phyloP scores from a whole-genome alignment of 2,329 filamentous ascomycete species.

The Ophiostoma tasmaniense region DNA sequence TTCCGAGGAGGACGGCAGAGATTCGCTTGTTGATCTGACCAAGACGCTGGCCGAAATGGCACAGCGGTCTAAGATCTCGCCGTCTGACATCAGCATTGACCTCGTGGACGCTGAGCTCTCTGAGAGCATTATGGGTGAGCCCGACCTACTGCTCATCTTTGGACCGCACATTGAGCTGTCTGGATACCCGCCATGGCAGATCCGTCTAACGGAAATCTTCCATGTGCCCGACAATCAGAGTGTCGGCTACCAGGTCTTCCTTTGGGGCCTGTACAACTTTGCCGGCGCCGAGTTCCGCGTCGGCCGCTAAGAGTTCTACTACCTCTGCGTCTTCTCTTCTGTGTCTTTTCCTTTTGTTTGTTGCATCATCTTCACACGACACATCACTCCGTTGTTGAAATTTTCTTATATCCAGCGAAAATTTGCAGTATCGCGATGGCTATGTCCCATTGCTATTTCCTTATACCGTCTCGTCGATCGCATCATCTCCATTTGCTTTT shows the following conservation, averaged over 20 bases:
- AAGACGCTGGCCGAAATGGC: slow-evolving; percentile 93
- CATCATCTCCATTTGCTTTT: neutral
- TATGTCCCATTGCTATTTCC: neutral
- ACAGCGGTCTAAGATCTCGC: slow-evolving; percentile 73
- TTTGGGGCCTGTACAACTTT: slow-evolving; percentile 75
- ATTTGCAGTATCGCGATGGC: neutral
- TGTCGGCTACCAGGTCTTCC: slow-evolving; percentile 90
- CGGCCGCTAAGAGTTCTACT: slow-evolving; percentile 45
- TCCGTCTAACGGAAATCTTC: slow-evolving; percentile 91
- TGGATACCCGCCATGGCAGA: slow-evolving; percentile 94
- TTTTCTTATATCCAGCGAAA: neutral
- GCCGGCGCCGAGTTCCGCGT: slow-evolving; percentile 83
- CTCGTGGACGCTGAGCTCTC: slow-evolving; percentile 83
- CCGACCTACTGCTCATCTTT: slow-evolving; percentile 83
- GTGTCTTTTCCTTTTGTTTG: neutral
- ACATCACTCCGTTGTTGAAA: neutral
- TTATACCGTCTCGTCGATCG: neutral
- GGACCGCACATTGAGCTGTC: slow-evolving; percentile 73
- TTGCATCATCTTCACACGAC: neutral
- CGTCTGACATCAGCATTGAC: slow-evolving; percentile 74
- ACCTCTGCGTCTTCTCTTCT: neutral
- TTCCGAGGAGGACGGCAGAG: slow-evolving; percentile 78
- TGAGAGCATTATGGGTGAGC: slow-evolving; percentile 73
- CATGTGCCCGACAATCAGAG: slow-evolving; percentile 65
- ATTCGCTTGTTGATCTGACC: slow-evolving; percentile 91